These are phyloP conservation scores for Echites panduratus DNA, from an alignment of 257 asterid species.

Conservation along the genomic window DNA sequence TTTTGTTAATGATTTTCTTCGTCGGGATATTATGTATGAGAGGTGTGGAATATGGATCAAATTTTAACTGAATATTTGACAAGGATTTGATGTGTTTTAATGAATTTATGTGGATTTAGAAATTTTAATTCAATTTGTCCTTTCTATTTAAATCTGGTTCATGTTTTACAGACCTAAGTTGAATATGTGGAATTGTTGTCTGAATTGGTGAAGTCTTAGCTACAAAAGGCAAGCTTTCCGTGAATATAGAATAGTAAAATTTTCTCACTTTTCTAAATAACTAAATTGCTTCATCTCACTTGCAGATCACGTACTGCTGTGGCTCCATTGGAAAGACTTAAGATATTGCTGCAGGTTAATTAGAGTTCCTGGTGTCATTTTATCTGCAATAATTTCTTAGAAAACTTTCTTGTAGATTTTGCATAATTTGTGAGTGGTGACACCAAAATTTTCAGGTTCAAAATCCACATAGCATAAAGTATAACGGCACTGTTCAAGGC, in stretches of 20 bases:
- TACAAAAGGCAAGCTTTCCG: neutral
- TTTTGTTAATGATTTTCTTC: neutral
- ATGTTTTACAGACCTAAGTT: neutral
- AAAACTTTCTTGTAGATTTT: neutral
- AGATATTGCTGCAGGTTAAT: constrained; percentile 85
- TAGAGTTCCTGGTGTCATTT: constrained; percentile 1
- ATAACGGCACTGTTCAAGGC: constrained; percentile 82
- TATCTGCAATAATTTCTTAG: neutral
- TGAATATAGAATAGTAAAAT: neutral
- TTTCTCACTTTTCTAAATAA: neutral
- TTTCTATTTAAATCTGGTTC: constrained; percentile 4
- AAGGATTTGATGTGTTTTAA: neutral
- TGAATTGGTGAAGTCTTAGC: neutral
- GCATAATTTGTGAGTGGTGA: neutral
- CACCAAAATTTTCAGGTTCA: constrained; percentile 53
- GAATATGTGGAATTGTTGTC: constrained; percentile 1
- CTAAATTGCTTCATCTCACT: constrained; percentile 11
- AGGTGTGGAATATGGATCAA: neutral
- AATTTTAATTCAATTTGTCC: neutral
- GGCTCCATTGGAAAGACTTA: constrained; percentile 96
- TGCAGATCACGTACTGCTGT: constrained; percentile 97
- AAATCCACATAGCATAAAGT: constrained; percentile 80
- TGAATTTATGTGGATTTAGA: neutral
- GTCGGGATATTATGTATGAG: neutral
- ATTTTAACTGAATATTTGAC: neutral